Evolutionary conservation across 2,329 filamentous ascomycete genomes (phyloP).

Genomic region (Pseudocercospora pini-densiflorae): DNA sequence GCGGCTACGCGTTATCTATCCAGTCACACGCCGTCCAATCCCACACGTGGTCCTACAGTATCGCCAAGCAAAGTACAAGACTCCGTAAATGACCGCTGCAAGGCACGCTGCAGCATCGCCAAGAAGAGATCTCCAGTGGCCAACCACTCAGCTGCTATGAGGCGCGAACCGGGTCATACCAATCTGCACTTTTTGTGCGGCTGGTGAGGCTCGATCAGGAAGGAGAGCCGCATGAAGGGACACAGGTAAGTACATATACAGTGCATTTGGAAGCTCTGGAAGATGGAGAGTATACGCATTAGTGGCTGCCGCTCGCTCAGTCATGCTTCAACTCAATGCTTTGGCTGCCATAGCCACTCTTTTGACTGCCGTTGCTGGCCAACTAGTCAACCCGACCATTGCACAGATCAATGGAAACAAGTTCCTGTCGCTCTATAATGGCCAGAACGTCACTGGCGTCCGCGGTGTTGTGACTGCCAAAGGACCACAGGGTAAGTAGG

Average conservation of each 20-base stretch:
- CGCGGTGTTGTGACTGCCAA: constrained; percentile 69
- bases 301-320: not conserved
- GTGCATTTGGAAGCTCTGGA: not conserved
- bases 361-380: constrained; percentile 19
- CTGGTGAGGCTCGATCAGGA: constrained; percentile 9
- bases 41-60: not conserved
- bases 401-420: constrained; percentile 67
- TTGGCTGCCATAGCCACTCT: constrained; percentile 14
- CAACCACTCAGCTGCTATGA: not conserved
- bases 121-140: not conserved
- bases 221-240: constrained; percentile 15
- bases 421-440: constrained; percentile 65
- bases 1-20: not conserved
- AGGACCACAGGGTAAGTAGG: constrained; percentile 42
- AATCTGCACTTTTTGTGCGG: constrained; percentile 1
- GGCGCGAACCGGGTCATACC: not conserved
- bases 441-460: constrained; percentile 62
- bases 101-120: not conserved
- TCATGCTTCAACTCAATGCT: constrained; percentile 9
- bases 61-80: not conserved
- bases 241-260: constrained; percentile 4
- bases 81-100: not conserved
- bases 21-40: not conserved
- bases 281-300: constrained; percentile 1
- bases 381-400: constrained; percentile 28